These are phyloP conservation scores for Acarospora socialis DNA, from an alignment of 2,329 filamentous ascomycete species.

Conservation along the genomic window DNA sequence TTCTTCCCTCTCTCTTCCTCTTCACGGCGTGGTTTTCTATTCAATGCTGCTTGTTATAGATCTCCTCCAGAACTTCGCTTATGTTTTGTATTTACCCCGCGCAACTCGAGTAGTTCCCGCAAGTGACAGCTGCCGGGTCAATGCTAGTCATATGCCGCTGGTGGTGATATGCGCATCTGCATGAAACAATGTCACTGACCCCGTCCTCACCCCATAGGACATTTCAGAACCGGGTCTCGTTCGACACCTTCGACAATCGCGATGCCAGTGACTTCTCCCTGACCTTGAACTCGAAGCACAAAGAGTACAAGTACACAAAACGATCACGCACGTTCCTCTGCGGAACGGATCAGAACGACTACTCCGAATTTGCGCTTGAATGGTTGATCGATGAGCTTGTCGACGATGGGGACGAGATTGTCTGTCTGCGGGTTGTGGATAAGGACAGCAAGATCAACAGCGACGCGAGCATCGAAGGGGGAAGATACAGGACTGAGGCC, in stretches of 20 bases:
- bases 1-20: conserved; percentile 1
- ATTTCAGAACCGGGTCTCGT: conserved; percentile 56
- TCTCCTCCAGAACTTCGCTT: no score
- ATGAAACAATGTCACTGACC: conserved; percentile 14
- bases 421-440: conserved; percentile 78
- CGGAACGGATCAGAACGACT: conserved; percentile 79
- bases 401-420: conserved; percentile 84
- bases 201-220: conserved; percentile 29
- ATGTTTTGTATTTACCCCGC: no score
- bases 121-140: no score
- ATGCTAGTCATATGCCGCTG: no score
- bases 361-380: conserved; percentile 82
- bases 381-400: conserved; percentile 88
- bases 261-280: conserved; percentile 59
- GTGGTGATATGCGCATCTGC: no score
- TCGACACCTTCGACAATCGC: conserved; percentile 56
- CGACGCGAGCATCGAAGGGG: conserved; percentile 46
- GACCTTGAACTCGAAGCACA: conserved; percentile 73
- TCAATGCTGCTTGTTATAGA: conserved; percentile 17
- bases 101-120: no score
- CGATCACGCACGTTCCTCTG: conserved; percentile 81
- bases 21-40: conserved; percentile 1
- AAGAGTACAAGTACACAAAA: conserved; percentile 67
- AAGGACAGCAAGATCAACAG: conserved; percentile 59
- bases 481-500: conserved; percentile 63